Percentiles rank a stretch among this genome's conserved stretches.
These are phyloP conservation scores for Fomitopsis pulvina DNA, from an alignment of 768 basidiomycete species.

Conservation along the genomic window DNA sequence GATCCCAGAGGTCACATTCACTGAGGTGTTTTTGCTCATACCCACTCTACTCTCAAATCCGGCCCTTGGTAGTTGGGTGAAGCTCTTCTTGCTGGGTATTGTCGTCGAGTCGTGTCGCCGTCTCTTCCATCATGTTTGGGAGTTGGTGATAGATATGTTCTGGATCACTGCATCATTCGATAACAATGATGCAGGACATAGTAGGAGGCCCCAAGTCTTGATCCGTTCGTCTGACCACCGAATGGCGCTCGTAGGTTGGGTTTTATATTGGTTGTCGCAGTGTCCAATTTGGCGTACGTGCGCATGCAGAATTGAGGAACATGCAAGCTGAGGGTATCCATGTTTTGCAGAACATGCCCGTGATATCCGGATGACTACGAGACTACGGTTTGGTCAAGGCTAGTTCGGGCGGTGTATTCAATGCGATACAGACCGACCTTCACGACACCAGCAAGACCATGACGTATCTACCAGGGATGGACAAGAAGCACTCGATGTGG, in stretches of 20 bases:
- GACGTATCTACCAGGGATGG: slow-evolving; percentile 2
- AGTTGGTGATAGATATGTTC: slow-evolving; percentile 40
- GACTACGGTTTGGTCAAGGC: slow-evolving; percentile 1
- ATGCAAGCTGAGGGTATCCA: neutral
- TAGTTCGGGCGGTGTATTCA: neutral
- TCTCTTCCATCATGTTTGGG: slow-evolving; percentile 35
- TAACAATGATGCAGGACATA: slow-evolving; percentile 47
- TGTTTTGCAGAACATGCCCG: slow-evolving; percentile 18
- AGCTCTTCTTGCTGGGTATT: slow-evolving; percentile 57
- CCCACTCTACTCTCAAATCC: slow-evolving; percentile 46
- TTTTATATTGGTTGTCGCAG: slow-evolving; percentile 62
- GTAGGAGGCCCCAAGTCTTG: slow-evolving; percentile 29
- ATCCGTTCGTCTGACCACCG: neutral
- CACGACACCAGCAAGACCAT: neutral
- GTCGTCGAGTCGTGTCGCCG: slow-evolving; percentile 54
- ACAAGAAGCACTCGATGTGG: slow-evolving; percentile 36
- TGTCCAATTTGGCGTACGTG: slow-evolving; percentile 51
- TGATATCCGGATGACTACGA: slow-evolving; percentile 16
- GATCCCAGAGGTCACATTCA: neutral
- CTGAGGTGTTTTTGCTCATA: slow-evolving; percentile 10
- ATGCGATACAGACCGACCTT: slow-evolving; percentile 5
- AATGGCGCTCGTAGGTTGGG: slow-evolving; percentile 46
- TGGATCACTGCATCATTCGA: slow-evolving; percentile 60
- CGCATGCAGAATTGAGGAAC: neutral
- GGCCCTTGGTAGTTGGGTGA: slow-evolving; percentile 56